These are phyloP conservation scores for Rhizopogon sp. DNA, from an alignment of 768 basidiomycete genomes.

Conservation along the genomic window DNA sequence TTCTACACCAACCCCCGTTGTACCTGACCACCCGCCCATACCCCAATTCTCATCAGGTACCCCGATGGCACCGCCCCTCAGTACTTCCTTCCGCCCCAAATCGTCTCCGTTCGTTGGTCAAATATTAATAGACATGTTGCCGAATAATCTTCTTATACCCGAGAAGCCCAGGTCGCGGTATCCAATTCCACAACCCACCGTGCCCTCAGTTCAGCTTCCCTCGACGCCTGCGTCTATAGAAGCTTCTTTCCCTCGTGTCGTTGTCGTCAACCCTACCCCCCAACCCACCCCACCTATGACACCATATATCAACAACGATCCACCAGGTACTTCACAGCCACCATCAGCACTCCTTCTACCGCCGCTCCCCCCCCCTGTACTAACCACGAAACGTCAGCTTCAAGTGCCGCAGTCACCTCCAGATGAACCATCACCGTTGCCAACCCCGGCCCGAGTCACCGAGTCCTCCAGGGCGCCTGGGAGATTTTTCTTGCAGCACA, in stretches of 20 bases:
- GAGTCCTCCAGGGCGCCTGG: constrained; percentile 21
- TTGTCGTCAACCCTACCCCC: constrained; percentile 73
- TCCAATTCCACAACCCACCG: constrained; percentile 12
- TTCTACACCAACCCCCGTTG: constrained; percentile 13
- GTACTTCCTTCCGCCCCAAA: constrained; percentile 12
- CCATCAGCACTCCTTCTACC: constrained; percentile 23
- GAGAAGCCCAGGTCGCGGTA: constrained; percentile 10
- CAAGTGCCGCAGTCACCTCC: constrained; percentile 12
- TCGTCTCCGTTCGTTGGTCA: constrained; percentile 32
- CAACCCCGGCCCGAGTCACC: constrained; percentile 6
- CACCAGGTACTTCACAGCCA: constrained; percentile 18
- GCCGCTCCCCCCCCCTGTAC: constrained; percentile 24
- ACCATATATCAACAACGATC: constrained; percentile 35
- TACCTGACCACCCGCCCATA: constrained; percentile 25
- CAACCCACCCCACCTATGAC: constrained; percentile 77
- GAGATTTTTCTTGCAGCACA: constrained; percentile 43
- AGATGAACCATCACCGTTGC: constrained; percentile 1
- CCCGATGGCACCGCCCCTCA: constrained; percentile 2
- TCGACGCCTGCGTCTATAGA: constrained; percentile 16
- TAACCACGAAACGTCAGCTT: constrained; percentile 10
- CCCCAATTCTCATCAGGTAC: constrained; percentile 16
- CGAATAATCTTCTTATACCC: constrained; percentile 30
- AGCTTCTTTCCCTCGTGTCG: constrained; percentile 45
- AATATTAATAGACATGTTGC: constrained; percentile 58
- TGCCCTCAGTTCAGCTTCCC: constrained; percentile 26